Evolutionary conservation across 768 basidiomycete genomes (phyloP), one percentile per base, ranked within the genome.

Genomic region (Nidularia sp.): DNA sequence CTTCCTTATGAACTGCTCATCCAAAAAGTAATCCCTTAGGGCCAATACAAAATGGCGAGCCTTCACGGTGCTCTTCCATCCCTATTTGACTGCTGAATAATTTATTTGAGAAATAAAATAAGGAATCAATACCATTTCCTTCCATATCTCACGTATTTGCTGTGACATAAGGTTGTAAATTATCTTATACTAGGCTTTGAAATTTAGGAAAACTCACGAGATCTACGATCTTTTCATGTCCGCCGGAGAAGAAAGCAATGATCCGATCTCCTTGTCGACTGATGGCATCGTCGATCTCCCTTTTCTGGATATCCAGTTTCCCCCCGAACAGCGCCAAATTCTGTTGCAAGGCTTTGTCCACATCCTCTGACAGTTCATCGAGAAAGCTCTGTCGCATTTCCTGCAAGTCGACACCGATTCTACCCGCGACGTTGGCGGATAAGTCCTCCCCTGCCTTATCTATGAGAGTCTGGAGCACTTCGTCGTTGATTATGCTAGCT

Each of bases 131-230:
- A 61, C 73, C 67, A 71, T 73, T 9, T 71, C 66, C 55, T 67
- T 69, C 74, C 74, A 76, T 2, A 76, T 60, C 6, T 57, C 55
- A 34, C 62, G 64, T n/a, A 76, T 53, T 45, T 74, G 70, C 74
- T 76, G 70, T 60, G 25, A 29, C 1, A 29, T 29, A 29, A 4
- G 2, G 25, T 4, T 29, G 25, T 29, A 29, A 29, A 29, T 29
- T 29, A 4, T 29, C 25, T 29, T 29, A 29, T 29, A 29, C 25
- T 29, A 29, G 4, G 2, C 25, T 29, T 29, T 29, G 2, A 29
- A 29, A 29, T 29, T 29, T 46, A 15, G 10, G 12, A 46, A 6
- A 12, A 31, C 45, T 46, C 45, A 46, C 45, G 10, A 12, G n/a
- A 2, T 46, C 45, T 31, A 18, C 29, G 22, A 46, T 46, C 12